Evolutionary conservation across 305 asterid genomes (phyloP), one percentile per base, ranked within the genome.

Genomic region (Solanum aculeatissimum): DNA sequence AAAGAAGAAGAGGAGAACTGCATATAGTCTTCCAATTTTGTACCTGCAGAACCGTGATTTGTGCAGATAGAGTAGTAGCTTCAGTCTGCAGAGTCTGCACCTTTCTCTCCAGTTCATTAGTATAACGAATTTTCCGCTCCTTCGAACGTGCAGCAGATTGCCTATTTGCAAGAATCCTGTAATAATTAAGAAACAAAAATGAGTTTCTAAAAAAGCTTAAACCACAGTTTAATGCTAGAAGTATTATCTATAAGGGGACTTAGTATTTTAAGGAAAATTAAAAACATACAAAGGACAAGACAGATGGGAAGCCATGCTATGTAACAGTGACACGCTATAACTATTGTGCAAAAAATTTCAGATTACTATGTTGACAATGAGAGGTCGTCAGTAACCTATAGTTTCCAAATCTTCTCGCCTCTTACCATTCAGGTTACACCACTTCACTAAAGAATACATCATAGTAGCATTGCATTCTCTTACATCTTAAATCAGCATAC

Each of bases 141-240:
- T 97, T 97, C 0, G 99, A 97, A 42, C 98, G 93, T 4, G 99
- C 97, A 1, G 99, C 99, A 81, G 99, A 97, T 87, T 95, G 98
- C 83, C 99, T 93, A 86, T 97, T 97, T 49, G 99, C 98, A 71
- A 97, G 97, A 87, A 97, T 94, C 90, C 98, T 97, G 88, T 84
- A 88, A 84, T 14, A 49, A 18, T 43, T 53, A 83, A 84, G 14
- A 65, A 40, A 25, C 86, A 54, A 13, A 80, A 71, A 60, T 29
- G n/a, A 77, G 42, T 53, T 77, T 51, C 9, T 77, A 53, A 2
- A 53, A 77, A 77, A 66, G 15, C 49, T 51, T 77, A 77, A 3
- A 51, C 0, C 7, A 27, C 16, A 51, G 32, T 77, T 77, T 16
- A 53, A 77, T 53, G 65, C 49, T 51, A 51, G 66, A 77, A 77